Conservation (phyloP, 148 eudicot genomes). For the Polygonum maritimum region DNA sequence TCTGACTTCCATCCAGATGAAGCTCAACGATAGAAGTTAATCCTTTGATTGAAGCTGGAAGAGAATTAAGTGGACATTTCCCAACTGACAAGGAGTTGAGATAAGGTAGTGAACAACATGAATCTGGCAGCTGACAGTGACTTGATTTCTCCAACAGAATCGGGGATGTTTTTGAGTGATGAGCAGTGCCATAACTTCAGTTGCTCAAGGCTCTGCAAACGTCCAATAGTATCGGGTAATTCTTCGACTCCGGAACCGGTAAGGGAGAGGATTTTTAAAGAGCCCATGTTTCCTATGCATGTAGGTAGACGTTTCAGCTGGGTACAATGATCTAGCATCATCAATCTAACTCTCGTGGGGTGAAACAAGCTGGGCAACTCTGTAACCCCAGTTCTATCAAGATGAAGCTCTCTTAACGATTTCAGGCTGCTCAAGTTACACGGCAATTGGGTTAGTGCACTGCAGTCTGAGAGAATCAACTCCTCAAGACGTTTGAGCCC, state of each 20-base stretch:
- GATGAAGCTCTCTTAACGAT: constrained; percentile 28
- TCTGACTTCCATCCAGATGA: constrained; percentile 20
- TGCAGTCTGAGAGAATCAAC: constrained; percentile 45
- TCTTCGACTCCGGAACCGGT: constrained; percentile 20
- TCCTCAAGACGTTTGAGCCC: constrained; percentile 43
- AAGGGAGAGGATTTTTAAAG: constrained; percentile 34
- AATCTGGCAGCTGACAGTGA: constrained; percentile 34
- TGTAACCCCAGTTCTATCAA: constrained; percentile 34
- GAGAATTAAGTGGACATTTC: constrained; percentile 14
- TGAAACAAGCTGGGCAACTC: constrained; percentile 32
- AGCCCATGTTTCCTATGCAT: constrained; percentile 24
- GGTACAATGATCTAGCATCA: constrained; percentile 29
- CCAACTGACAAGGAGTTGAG: constrained; percentile 27
- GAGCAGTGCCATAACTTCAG: constrained; percentile 26
- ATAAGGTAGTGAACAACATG: constrained; percentile 31
- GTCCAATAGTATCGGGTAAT: constrained; percentile 35
- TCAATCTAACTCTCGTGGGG: constrained; percentile 37
- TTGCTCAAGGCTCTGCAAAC: constrained; percentile 29
- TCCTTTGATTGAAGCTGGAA: constrained; percentile 37
- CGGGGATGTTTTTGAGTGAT: constrained; percentile 32
- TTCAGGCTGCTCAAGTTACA: constrained; percentile 30
- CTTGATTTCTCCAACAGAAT: constrained; percentile 31
- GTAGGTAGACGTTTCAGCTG: constrained; percentile 29
- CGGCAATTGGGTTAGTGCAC: constrained; percentile 34
- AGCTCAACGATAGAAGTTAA: constrained; percentile 38